These are phyloP conservation scores for Phytophthora sp. DNA, from an alignment of 352 stramenopile species.

Conservation along the genomic window DNA sequence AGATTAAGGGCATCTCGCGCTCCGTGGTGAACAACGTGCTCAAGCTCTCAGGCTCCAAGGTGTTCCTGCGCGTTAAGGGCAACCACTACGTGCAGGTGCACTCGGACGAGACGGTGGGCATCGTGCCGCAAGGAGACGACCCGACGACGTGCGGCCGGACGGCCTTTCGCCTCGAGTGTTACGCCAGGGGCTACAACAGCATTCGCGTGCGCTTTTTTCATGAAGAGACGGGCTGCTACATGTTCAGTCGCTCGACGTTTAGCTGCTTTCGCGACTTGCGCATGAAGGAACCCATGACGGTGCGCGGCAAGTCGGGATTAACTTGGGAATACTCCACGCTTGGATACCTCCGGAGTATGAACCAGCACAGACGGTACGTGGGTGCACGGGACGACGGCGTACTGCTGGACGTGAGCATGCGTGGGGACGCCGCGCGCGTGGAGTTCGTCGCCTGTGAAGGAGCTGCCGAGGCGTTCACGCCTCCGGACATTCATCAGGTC, in stretches of 20 bases:
- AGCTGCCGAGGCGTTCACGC: conserved; percentile 40
- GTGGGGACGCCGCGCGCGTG: conserved; percentile 75
- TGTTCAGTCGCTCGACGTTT: conserved; percentile 87
- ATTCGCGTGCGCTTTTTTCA: conserved; percentile 87
- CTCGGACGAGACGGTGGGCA: conserved; percentile 52
- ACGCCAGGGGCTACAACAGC: conserved; percentile 86
- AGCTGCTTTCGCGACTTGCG: conserved; percentile 86
- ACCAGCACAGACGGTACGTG: conserved; percentile 88
- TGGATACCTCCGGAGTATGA: conserved; percentile 88
- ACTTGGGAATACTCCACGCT: conserved; percentile 86
- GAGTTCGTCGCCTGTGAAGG: conserved; percentile 79
- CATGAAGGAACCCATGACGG: conserved; percentile 69
- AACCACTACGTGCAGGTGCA: conserved; percentile 71
- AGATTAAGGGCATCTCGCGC: conserved; percentile 75
- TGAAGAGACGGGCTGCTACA: conserved; percentile 68
- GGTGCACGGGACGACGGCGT: conserved; percentile 73
- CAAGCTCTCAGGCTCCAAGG: conserved; percentile 57
- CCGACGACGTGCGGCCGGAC: conserved; percentile 58
- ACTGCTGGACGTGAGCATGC: conserved; percentile 87
- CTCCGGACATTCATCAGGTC: conserved; percentile 78
- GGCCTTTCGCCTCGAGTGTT: conserved; percentile 77
- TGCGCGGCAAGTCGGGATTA: conserved; percentile 70
- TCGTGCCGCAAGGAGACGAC: conserved; percentile 56
- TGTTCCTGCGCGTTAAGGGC: conserved; percentile 77
- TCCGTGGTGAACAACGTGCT: conserved; percentile 74